These are phyloP conservation scores for Funneliformis geosporum DNA, from an alignment of 192 early-diverging fungal species.

Conservation along the genomic window DNA sequence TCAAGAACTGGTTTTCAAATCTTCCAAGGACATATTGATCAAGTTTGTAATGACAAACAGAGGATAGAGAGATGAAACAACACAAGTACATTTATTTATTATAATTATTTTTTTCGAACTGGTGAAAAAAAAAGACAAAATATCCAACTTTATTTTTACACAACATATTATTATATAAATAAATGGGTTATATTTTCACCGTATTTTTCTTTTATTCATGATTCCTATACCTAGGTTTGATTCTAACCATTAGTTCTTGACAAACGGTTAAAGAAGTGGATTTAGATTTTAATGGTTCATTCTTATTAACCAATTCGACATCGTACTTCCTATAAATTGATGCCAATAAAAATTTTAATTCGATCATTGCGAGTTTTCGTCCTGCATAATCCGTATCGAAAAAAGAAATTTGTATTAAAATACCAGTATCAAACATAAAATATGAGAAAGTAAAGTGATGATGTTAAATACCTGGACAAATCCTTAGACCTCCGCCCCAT, in stretches of 20 bases:
- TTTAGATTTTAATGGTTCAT: not conserved
- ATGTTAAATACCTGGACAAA: constrained; percentile 15
- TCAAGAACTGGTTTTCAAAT: no score
- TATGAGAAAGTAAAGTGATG: not conserved
- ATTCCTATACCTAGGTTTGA: not conserved
- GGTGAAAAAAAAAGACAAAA: no score
- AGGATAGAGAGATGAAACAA: no score
- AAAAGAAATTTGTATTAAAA: not conserved
- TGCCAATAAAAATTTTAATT: constrained; percentile 3
- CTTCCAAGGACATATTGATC: no score
- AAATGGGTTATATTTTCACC: no score
- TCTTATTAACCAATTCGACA: constrained; percentile 21
- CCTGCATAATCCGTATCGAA: constrained; percentile 1
- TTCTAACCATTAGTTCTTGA: not conserved
- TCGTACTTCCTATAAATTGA: constrained; percentile 4
- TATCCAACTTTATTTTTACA: no score
- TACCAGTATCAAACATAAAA: not conserved
- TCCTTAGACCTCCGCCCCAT: constrained; percentile 4
- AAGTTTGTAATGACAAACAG: no score
- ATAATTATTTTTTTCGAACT: no score
- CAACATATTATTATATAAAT: no score
- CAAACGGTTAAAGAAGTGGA: not conserved
- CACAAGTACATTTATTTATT: no score
- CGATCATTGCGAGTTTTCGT: constrained; percentile 18
- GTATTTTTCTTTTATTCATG: no score